These are phyloP conservation scores for Salvia rosmarinus DNA, from an alignment of 257 asterid species.

Conservation along the genomic window DNA sequence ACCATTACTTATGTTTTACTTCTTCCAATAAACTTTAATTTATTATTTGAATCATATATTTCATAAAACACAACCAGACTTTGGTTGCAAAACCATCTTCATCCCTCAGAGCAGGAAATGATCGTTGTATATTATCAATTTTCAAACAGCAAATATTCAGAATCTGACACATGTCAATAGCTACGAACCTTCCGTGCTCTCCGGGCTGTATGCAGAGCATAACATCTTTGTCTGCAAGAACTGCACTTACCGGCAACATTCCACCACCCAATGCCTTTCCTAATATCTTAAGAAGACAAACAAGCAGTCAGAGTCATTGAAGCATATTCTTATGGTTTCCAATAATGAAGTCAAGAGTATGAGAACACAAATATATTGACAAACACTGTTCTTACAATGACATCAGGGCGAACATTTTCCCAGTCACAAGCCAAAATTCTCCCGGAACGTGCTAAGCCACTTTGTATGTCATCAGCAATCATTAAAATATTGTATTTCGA, in stretches of 20 bases:
- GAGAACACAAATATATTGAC: not conserved
- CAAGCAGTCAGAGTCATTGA: conserved; percentile 9
- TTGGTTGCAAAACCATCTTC: not conserved
- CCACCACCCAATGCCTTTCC: conserved; percentile 99
- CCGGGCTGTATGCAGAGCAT: conserved; percentile 99
- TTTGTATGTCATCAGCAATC: conserved; percentile 98
- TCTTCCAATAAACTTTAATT: no score
- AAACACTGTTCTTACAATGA: conserved; percentile 82
- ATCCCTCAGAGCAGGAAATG: not conserved
- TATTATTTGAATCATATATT: not conserved
- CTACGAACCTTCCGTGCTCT: conserved; percentile 93
- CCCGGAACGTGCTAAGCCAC: conserved; percentile 97
- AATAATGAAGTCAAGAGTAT: not conserved
- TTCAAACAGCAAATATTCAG: conserved; percentile 7
- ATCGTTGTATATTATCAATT: not conserved
- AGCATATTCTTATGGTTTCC: conserved; percentile 14
- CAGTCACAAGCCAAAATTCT: conserved; percentile 88
- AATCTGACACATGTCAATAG: not conserved
- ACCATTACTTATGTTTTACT: no score
- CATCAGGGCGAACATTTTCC: conserved; percentile 91
- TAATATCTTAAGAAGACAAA: conserved; percentile 60
- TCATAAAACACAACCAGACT: not conserved
- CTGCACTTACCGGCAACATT: conserved; percentile 91
- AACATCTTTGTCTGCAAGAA: conserved; percentile 88
- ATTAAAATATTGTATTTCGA: conserved; percentile 74